Conservation (phyloP, 192 early-diverging fungal genomes). For the Entomortierella parvispora region DNA sequence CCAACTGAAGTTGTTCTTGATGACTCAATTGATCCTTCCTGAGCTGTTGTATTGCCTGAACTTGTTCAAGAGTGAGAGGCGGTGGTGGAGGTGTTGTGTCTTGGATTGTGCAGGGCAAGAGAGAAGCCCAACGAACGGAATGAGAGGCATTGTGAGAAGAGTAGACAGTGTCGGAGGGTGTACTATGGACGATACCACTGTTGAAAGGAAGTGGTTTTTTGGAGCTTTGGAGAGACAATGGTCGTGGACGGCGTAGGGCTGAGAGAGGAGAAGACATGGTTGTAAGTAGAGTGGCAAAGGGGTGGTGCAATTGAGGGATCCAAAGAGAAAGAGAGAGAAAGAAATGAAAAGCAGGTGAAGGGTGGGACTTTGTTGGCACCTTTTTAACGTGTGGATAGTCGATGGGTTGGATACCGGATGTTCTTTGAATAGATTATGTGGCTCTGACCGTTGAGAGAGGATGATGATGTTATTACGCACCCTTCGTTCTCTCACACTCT, state of each 20-base stretch:
- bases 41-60: neutral
- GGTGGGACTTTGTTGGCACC: too few species aligned
- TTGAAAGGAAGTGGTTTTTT: neutral
- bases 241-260: constrained; percentile 24
- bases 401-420: too few species aligned
- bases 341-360: neutral
- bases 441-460: too few species aligned
- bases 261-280: constrained; percentile 17
- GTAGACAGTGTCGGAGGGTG: neutral
- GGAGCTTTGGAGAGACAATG: constrained; percentile 11
- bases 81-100: neutral
- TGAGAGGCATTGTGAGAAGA: neutral
- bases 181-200: neutral
- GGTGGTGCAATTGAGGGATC: neutral
- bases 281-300: neutral
- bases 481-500: too few species aligned
- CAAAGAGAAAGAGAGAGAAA: neutral
- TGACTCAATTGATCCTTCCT: neutral
- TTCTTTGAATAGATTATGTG: too few species aligned
- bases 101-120: neutral
- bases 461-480: too few species aligned
- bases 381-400: too few species aligned
- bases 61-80: neutral
- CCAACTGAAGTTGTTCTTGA: neutral
- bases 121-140: neutral